Base-by-base conservation (phyloP, 2,329 filamentous ascomycete genomes). In the Zymoseptoria crescenta region DNA sequence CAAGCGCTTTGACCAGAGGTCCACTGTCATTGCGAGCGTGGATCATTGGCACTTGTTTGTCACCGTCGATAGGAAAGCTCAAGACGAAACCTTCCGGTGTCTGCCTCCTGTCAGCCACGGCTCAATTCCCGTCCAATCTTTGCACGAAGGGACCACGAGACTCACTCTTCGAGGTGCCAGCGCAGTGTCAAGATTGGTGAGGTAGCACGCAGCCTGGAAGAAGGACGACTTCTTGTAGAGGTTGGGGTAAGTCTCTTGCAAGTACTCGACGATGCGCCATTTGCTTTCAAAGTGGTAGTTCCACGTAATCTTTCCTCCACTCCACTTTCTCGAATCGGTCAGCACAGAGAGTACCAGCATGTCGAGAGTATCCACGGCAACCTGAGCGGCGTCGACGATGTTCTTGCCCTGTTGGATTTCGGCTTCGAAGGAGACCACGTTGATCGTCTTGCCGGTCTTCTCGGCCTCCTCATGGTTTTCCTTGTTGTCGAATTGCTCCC, bases 341-440 rank as follows among this genome's bases (percentile, higher is more conserved):
- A 79, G 60, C 0, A 69, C 70, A 3, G 75, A 78, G 2, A 76
- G 60, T 3, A 80, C 60, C 16, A 79, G 72, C 4, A 73, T 65
- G 41, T 78, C 59, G 9, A 45, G 57, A 55, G 52, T 51, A 48
- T 48, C 63, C n/a, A 35, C n/a, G 16, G 54, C 6, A 10, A 58
- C 57, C 35, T 45, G 16, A 2, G 68, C 65, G 21, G 70, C 68
- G 59, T 72, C 64, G 1, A 61, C 60, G 16, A 73, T 67, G 48
- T 72, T 73, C 56, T 64, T 65, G 0, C 67, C 69, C 30, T 70
- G 70, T 49, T 69, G 66, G 41, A 65, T 58, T 3, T 65, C 63
- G 48, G 58, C 63, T 49, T 70, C 65, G 50, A 67, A 69, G n/a
- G 65, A 63, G 7, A 61, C 24, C 4, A 27, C 41, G 57, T 57